phyloP scores from a whole-genome alignment of 148 eudicot genomes.

The Salicornia ramosissima region DNA sequence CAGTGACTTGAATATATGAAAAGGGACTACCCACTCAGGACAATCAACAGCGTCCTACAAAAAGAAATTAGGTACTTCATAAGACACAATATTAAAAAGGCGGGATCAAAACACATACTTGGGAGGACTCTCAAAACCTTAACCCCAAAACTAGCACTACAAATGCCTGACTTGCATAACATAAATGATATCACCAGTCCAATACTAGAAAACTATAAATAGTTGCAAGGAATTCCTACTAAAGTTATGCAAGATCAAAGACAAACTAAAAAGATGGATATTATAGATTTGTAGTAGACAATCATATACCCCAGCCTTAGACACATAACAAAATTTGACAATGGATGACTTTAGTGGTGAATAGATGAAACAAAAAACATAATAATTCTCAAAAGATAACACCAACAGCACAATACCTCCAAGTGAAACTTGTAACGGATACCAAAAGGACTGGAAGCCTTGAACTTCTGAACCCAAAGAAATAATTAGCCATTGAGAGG shows the following conservation, averaged over 20 bases:
- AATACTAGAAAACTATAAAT: neutral
- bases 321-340: neutral
- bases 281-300: neutral
- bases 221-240: neutral
- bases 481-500: neutral
- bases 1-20: slow-evolving; percentile 73
- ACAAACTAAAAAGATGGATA: neutral
- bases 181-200: neutral
- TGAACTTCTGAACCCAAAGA: slow-evolving; percentile 64
- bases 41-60: slow-evolving; percentile 98
- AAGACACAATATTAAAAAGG: neutral
- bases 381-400: neutral
- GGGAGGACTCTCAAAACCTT: neutral
- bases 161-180: neutral
- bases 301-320: neutral
- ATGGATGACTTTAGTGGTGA: neutral
- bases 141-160: neutral
- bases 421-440: slow-evolving; percentile 89
- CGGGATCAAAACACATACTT: neutral
- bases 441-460: slow-evolving; percentile 87
- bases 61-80: neutral
- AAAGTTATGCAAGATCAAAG: neutral
- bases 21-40: slow-evolving; percentile 98
- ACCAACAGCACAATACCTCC: slow-evolving; percentile 48
- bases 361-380: neutral